Evolutionary conservation across 2,329 filamentous ascomycete species (phyloP), one percentile per base, ranked within the genome.

Genomic region (Fusarium tricinctum): DNA sequence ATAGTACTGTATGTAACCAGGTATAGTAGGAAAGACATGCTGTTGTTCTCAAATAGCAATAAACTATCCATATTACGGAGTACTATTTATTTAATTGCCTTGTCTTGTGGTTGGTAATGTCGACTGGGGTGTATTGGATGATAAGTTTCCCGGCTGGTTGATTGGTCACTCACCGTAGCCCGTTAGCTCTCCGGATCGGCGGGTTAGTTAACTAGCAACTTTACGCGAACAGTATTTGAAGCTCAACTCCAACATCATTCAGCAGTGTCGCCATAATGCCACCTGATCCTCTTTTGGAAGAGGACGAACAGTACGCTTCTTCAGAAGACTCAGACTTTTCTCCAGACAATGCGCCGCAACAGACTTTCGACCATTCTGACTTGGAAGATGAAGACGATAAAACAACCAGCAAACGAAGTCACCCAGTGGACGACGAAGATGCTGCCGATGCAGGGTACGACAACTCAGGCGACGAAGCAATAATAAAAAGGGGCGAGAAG

Each of bases 301-400:
- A 84, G 22, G 84, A 87, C 32, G 85, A 87, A 61, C 81, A 87
- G 60, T 92, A 92, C 72, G 87, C 84, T 17, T 92, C 90, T 3
- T 89, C 90, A 5, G 88, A 92, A 69, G 91, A 93, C 75, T 91
- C 90, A 12, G 90, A 93, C 74, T 93, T 93, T 65, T 86, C 89
- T 23, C 87, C 86, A n/a, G 88, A 88, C 45, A 82, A 82, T 19
- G 83, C 75, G 28, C 74, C 78, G n/a, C 82, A 81, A 32, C 83
- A 80, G 17, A 81, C 78, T 15, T 84, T 83, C 0, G 82, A 84
- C 7, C 81, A 80, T 13, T 86, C 86, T 7, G 88, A 85, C 58
- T 84, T 84, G 9, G 84, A 84, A 35, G 77, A 77, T 46, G 79
- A 78, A 19, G 72, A 64, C 22, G 71, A 75, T 35, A 74, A 75